Conservation (phyloP, 2,329 filamentous ascomycete species). For the Exophiala viscosa region DNA sequence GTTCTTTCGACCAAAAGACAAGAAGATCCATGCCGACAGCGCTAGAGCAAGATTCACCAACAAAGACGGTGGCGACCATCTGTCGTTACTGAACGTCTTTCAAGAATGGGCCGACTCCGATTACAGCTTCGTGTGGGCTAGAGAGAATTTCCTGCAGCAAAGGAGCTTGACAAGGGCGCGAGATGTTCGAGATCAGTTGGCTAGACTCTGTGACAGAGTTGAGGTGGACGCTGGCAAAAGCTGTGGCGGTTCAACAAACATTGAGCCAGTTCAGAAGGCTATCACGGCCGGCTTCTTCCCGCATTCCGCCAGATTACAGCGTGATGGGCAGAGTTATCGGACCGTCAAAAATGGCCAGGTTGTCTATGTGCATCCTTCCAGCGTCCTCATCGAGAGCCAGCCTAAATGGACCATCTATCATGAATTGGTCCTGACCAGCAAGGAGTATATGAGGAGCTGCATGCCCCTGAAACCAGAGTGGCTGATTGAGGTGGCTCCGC, state of each 20-base stretch:
- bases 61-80: slow-evolving; percentile 85
- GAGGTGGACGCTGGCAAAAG: slow-evolving; percentile 69
- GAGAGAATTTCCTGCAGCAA: slow-evolving; percentile 92
- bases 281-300: slow-evolving; percentile 91
- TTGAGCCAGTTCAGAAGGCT: slow-evolving; percentile 77
- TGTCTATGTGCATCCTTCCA: slow-evolving; percentile 87
- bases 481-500: slow-evolving; percentile 85
- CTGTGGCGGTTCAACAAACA: slow-evolving; percentile 60
- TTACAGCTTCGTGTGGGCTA: slow-evolving; percentile 80
- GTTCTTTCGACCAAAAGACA: slow-evolving; percentile 94
- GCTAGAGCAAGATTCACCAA: slow-evolving; percentile 84
- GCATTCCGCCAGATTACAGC: slow-evolving; percentile 79
- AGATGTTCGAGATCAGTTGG: slow-evolving; percentile 88
- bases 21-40: slow-evolving; percentile 92
- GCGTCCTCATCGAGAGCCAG: slow-evolving; percentile 64
- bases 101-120: slow-evolving; percentile 93
- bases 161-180: slow-evolving; percentile 81
- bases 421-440: slow-evolving; percentile 73
- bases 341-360: slow-evolving; percentile 87
- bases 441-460: slow-evolving; percentile 88
- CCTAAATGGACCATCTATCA: slow-evolving; percentile 88
- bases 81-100: slow-evolving; percentile 87
- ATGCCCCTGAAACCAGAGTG: slow-evolving; percentile 81
- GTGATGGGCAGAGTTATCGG: slow-evolving; percentile 81
- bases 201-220: slow-evolving; percentile 87